Evolutionary conservation across 768 basidiomycete species (phyloP).

Genomic region (Scleroderma bovista): DNA sequence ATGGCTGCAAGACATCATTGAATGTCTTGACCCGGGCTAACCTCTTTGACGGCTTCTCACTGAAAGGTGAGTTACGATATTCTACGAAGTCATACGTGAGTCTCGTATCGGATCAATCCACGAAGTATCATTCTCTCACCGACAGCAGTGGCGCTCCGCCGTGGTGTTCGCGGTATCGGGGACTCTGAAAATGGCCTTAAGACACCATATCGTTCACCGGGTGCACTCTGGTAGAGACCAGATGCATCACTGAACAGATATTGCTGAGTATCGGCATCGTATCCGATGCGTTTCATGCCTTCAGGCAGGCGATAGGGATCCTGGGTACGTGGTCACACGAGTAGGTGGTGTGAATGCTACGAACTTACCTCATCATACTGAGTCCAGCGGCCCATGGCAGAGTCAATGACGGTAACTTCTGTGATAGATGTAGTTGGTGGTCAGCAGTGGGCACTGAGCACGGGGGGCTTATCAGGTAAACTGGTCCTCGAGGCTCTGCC

Average conservation of each 20-base stretch:
- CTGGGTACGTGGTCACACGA: slow-evolving; percentile 13
- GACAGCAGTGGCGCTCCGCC: slow-evolving; percentile 22
- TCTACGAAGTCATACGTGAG: slow-evolving; percentile 1
- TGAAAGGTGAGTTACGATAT: slow-evolving; percentile 26
- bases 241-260: slow-evolving; percentile 46
- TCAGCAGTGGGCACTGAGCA: background rate
- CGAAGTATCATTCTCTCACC: slow-evolving; percentile 19
- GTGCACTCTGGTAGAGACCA: slow-evolving; percentile 42
- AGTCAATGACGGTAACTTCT: background rate
- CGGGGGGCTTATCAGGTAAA: background rate
- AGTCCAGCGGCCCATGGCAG: slow-evolving; percentile 12
- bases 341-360: background rate
- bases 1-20: slow-evolving; percentile 41
- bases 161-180: slow-evolving; percentile 14
- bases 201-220: slow-evolving; percentile 41
- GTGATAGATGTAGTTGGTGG: background rate
- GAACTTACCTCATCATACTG: slow-evolving; percentile 20
- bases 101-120: slow-evolving; percentile 4
- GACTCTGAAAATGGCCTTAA: slow-evolving; percentile 32
- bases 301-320: slow-evolving; percentile 32
- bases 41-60: slow-evolving; percentile 13
- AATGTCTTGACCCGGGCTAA: slow-evolving; percentile 35
- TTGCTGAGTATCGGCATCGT: slow-evolving; percentile 47
- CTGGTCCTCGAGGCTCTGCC: too few relatives aligned
- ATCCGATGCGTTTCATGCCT: slow-evolving; percentile 45